Conservation (phyloP, 345 rosid genomes). For the Linum tenue region DNA sequence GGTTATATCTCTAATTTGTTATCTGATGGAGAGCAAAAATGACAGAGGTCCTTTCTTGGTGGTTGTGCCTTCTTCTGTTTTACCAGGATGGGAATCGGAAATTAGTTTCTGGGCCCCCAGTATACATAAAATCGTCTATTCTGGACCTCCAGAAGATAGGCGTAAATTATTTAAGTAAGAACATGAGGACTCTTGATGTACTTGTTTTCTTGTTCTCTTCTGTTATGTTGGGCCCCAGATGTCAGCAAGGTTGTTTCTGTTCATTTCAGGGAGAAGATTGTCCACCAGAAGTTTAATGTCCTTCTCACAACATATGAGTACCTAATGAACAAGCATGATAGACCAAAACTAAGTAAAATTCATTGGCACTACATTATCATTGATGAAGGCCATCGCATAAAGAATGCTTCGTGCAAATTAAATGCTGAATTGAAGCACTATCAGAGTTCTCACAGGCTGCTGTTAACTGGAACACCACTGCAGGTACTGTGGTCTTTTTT, state of each 20-base stretch:
- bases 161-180: slow-evolving; percentile 76
- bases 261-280: slow-evolving; percentile 74
- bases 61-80: slow-evolving; percentile 87
- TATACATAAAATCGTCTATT: slow-evolving; percentile 59
- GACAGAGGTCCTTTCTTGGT: slow-evolving; percentile 91
- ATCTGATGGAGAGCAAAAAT: slow-evolving; percentile 82
- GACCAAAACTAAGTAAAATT: slow-evolving; percentile 79
- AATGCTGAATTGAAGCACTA: slow-evolving; percentile 91
- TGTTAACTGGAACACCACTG: slow-evolving; percentile 83
- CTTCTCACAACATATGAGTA: slow-evolving; percentile 88
- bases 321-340: slow-evolving; percentile 94
- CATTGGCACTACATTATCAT: slow-evolving; percentile 90
- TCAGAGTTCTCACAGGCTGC: slow-evolving; percentile 71
- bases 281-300: slow-evolving; percentile 79
- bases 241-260: slow-evolving; percentile 16
- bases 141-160: slow-evolving; percentile 90
- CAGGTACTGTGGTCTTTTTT: slow-evolving; percentile 37
- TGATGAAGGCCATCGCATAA: slow-evolving; percentile 95
- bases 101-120: slow-evolving; percentile 81
- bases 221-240: not conserved
- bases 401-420: slow-evolving; percentile 95
- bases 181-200: slow-evolving; percentile 5
- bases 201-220: not conserved
- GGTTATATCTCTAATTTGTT: slow-evolving; percentile 80
- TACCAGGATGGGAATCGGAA: slow-evolving; percentile 86